Percentiles rank a stretch among this genome's conserved stretches.
phyloP scores from a whole-genome alignment of 495 filamentous ascomycete genomes.

The Usnea hakonensis region DNA sequence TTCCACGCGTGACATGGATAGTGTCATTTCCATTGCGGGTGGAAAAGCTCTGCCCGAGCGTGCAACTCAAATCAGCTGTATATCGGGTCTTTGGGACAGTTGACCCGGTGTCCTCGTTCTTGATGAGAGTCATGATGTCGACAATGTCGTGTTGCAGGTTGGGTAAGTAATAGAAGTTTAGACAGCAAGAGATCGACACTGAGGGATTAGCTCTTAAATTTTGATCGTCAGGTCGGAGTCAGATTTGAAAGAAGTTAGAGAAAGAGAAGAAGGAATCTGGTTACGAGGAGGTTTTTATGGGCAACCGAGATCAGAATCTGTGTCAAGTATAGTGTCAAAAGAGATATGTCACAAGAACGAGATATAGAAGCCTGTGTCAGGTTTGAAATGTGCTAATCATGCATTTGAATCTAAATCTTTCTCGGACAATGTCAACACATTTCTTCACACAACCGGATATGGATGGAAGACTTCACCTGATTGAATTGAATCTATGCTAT shows the following conservation, averaged over 20 bases:
- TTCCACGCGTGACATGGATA: constrained; percentile 2
- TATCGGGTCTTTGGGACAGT: background rate
- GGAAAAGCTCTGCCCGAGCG: background rate
- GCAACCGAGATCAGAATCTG: no score
- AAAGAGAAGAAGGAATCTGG: no score
- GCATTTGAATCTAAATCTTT: no score
- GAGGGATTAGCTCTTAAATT: no score
- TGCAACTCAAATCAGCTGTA: background rate
- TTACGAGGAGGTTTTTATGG: no score
- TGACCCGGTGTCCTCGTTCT: background rate
- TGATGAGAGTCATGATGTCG: background rate
- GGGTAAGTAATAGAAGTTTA: background rate
- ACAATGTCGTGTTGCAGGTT: background rate
- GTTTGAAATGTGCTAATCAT: no score
- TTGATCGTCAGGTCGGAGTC: no score
- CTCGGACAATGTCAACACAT: background rate
- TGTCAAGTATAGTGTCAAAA: no score
- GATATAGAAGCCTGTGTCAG: background rate
- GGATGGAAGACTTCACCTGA: background rate
- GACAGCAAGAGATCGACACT: no score
- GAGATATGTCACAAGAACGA: no score
- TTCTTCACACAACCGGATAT: background rate
- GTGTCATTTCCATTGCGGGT: constrained; percentile 4
- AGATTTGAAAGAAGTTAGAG: no score
- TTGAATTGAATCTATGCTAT: constrained; percentile 7